Base-by-base conservation (phyloP, 2,329 filamentous ascomycete genomes). In the Xylaria hypoxylon region DNA sequence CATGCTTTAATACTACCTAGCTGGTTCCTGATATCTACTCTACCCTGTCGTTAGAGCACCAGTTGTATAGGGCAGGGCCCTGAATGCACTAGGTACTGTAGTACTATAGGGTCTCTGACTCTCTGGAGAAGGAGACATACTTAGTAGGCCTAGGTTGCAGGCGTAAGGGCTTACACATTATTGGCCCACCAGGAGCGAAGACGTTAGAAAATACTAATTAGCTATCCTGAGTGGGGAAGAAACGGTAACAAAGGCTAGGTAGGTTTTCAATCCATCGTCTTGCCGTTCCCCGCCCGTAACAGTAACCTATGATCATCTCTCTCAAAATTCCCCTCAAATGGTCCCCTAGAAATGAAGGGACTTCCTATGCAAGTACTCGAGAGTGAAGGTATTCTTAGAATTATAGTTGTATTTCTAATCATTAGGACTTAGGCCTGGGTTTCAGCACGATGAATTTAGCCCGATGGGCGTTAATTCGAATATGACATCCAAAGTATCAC, bases 121-220 rank as follows among this genome's bases (percentile, higher is more conserved):
- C n/a, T 4, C 22, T 42, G 28, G 45, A 51, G 24, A 51, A 7
- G 3, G 3, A 35, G 45, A 15, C 3, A 50, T 50, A 50, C 26
- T 10, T 24, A 11, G 35, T 17, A 38, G 11, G 5, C 13, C 10
- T 5, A 3, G 13, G 31, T 48, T 50, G 26, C 15, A 35, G 55
- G 53, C 22, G 11, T 61, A 64, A 61, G 65, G 65, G 45, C 48
- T n/a, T 47, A 15, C 35, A 11, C 11, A 10, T 4, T 13, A 31
- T 33, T 35, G 26, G 59, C 26, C 59, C 38, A 52, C 31, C 3
- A 44, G 4, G 48, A 55, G 17, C 35, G 33, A 40, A 50, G 45
- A 44, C 31, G 22, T 11, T 55, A 11, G 26, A 22, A 50, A 57
- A 48, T 45, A 45, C 51, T 58, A 64, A 67, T 64, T 67, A 60